Conservation (phyloP, 176 grass and related monocot genomes). For the Aegilops bicornis region DNA sequence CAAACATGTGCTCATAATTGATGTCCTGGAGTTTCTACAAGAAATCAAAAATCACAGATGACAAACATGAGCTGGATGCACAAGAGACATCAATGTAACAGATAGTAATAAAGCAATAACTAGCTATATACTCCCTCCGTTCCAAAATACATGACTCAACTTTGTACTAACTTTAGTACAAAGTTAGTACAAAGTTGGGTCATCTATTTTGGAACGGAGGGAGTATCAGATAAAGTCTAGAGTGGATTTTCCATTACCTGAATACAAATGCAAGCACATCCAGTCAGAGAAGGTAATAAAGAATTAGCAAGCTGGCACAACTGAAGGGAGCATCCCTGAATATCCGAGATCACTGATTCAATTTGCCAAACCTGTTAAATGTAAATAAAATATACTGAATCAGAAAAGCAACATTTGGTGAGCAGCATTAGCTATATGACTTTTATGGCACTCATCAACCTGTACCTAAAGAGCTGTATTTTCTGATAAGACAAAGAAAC, state of each 20-base stretch:
- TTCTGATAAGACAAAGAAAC: neutral
- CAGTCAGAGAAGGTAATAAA: slow-evolving; percentile 50
- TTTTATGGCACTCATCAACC: slow-evolving; percentile 19
- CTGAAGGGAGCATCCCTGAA: slow-evolving; percentile 66
- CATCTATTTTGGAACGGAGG: too few relatives aligned
- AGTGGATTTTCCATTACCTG: slow-evolving; percentile 65
- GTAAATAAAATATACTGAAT: slow-evolving; percentile 29
- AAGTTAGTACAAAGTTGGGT: too few relatives aligned
- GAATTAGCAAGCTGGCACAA: slow-evolving; percentile 63
- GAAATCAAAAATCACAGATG: slow-evolving; percentile 23
- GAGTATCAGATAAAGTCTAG: slow-evolving; percentile 1
- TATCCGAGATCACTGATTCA: slow-evolving; percentile 67
- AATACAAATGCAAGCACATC: slow-evolving; percentile 54
- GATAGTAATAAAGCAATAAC: too few relatives aligned
- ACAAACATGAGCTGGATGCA: neutral
- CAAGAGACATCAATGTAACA: too few relatives aligned
- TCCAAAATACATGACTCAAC: too few relatives aligned
- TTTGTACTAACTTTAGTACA: too few relatives aligned
- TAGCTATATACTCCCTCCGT: too few relatives aligned
- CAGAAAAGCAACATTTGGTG: slow-evolving; percentile 18
- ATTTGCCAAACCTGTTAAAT: slow-evolving; percentile 78
- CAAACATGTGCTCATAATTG: slow-evolving; percentile 56
- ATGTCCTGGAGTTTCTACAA: slow-evolving; percentile 62
- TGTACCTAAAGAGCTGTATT: neutral
- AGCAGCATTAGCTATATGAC: neutral